Percentiles rank a stretch among this genome's conserved stretches.
Conservation (phyloP, 805 yeast species). For the Candida lessepsii region DNA sequence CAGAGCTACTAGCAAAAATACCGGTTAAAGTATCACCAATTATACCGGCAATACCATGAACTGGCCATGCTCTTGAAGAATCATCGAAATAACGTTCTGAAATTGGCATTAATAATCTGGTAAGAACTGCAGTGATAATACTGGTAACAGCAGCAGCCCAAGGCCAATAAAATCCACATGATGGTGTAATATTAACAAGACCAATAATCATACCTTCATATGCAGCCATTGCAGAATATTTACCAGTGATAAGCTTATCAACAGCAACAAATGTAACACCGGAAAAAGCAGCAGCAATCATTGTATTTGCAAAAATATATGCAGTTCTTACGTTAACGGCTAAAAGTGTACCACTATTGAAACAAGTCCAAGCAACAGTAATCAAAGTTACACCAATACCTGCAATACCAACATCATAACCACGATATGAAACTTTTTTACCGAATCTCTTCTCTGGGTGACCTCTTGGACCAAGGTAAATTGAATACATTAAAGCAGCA, state of each 20-base stretch:
- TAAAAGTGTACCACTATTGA: constrained; percentile 46
- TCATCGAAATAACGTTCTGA: constrained; percentile 46
- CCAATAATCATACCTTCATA: constrained; percentile 48
- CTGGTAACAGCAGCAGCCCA: constrained; percentile 47
- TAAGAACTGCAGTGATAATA: constrained; percentile 35
- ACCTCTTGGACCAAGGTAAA: constrained; percentile 42
- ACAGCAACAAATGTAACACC: constrained; percentile 42
- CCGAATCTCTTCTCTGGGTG: constrained; percentile 23
- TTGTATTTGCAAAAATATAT: constrained; percentile 48
- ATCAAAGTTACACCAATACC: constrained; percentile 46
- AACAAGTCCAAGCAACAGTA: constrained; percentile 51
- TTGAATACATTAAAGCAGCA: constrained; percentile 42
- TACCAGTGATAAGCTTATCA: constrained; percentile 42
- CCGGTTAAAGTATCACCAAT: constrained; percentile 43
- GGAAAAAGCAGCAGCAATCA: constrained; percentile 51
- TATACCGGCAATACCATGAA: constrained; percentile 51
- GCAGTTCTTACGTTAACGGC: constrained; percentile 43
- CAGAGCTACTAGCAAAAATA: constrained; percentile 43
- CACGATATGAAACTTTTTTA: constrained; percentile 21
- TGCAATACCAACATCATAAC: constrained; percentile 13
- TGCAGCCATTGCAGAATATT: constrained; percentile 42
- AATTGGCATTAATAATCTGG: constrained; percentile 33
- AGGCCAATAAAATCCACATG: constrained; percentile 46
- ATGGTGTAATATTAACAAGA: constrained; percentile 46
- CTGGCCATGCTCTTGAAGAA: constrained; percentile 43